Conservation (phyloP, 495 filamentous ascomycete species). For the Aspergillus incahuasiensis region DNA sequence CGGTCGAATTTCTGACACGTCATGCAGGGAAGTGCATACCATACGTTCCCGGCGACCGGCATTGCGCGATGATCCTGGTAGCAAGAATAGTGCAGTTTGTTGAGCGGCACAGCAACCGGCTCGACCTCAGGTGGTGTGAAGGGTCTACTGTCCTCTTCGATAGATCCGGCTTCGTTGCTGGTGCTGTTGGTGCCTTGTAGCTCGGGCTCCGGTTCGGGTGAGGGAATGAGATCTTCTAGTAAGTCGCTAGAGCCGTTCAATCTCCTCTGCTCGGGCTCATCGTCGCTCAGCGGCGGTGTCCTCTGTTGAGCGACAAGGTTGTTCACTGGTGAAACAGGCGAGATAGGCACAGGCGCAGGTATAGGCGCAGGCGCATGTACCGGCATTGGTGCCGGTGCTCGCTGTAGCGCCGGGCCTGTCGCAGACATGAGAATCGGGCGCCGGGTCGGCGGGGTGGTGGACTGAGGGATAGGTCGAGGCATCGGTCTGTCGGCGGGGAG, state of each 20-base stretch:
- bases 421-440: slow-evolving; percentile 5
- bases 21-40: slow-evolving; percentile 48
- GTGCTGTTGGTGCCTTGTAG: slow-evolving; percentile 14
- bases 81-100: slow-evolving; percentile 39
- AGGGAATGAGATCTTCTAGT: slow-evolving; percentile 38
- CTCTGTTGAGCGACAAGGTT: slow-evolving; percentile 10
- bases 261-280: slow-evolving; percentile 11
- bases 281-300: slow-evolving; percentile 18
- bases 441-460: neutral
- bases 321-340: neutral
- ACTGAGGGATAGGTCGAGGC: neutral
- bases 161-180: slow-evolving; percentile 23
- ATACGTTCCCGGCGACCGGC: slow-evolving; percentile 37
- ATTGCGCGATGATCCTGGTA: slow-evolving; percentile 45
- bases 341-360: neutral
- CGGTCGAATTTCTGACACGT: slow-evolving; percentile 42
- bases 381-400: neutral
- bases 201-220: slow-evolving; percentile 36
- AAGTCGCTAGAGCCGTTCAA: slow-evolving; percentile 20
- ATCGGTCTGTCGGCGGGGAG: neutral
- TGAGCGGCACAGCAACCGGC: slow-evolving; percentile 35
- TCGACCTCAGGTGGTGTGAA: slow-evolving; percentile 33
- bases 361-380: neutral
- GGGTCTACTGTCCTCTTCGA: slow-evolving; percentile 26
- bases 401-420: neutral